Evolutionary conservation across 495 filamentous ascomycete genomes (phyloP), one percentile per base, ranked within the genome.

Genomic region (Coniosporium apollinis): DNA sequence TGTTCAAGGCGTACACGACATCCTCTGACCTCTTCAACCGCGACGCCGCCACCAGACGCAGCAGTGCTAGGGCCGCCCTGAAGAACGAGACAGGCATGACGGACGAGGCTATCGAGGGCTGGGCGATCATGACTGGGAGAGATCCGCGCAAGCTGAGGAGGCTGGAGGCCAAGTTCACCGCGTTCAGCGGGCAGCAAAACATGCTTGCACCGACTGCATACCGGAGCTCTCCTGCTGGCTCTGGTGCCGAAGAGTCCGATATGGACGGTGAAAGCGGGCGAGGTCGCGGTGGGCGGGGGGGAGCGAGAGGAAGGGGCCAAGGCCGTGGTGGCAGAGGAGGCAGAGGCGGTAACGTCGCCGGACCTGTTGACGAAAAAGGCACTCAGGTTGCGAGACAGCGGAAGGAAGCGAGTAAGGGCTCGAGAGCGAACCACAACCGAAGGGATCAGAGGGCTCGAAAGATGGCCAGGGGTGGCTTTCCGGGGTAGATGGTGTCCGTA

Each of bases 71-170:
- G 34, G 55, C 47, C 4, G 58, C 60, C n/a, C 55, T 97, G 26
- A 82, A 74, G 45, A 65, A 64, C 11, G 75, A 82, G 43, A 92
- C 82, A 8, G 78, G 74, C 6, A 79, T 91, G 80, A 89, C 82
- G 1, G 87, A 97, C 43, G 89, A 97, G 52, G 77, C 74, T 5
- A 80, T 97, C 28, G 89, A 97, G 52, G 89, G 89, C 10, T 97
- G 85, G 84, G 81, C 66, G 2, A 55, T 93, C 17, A 93, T 96
- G 82, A 50, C 93, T 2, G 50, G 52, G 5, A 61, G 86, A 18
- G 77, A 91, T 46, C 67, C 74, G n/a, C 64, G 66, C 42, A 62
- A 74, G 30, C 52, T 74, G 49, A 61, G 67, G 39, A 61, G 65
- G 43, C 51, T 94, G 30, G 79, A 86, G 57, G 61, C 62, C 34